A percentile compares a stretch with the other conserved stretches of the same genome.
Conservation (phyloP, 2,329 filamentous ascomycete genomes). For the Cladosporium sp. region DNA sequence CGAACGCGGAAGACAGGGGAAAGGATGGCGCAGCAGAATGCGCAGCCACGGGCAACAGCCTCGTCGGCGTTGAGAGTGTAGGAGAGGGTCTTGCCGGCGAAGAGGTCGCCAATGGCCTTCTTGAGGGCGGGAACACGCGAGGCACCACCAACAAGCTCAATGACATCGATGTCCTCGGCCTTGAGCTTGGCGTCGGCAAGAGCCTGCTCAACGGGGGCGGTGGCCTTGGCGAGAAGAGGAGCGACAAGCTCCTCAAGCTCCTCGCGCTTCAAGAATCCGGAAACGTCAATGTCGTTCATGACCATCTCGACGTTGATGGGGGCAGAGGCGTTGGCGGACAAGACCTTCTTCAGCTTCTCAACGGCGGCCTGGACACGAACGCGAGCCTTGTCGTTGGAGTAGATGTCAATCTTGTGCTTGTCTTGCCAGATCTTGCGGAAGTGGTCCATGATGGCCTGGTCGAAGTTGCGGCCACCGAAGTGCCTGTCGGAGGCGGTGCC, state of each 20-base stretch:
- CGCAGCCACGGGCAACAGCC: slow-evolving; percentile 90
- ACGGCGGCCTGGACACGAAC: slow-evolving; percentile 83
- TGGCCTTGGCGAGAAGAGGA: slow-evolving; percentile 74
- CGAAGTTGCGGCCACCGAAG: slow-evolving; percentile 96
- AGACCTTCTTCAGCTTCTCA: slow-evolving; percentile 97
- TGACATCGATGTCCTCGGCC: slow-evolving; percentile 84
- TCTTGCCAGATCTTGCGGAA: slow-evolving; percentile 94
- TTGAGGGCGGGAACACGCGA: slow-evolving; percentile 93
- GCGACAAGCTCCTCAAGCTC: slow-evolving; percentile 90
- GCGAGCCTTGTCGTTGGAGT: slow-evolving; percentile 83
- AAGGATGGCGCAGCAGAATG: slow-evolving; percentile 95
- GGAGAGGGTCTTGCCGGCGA: slow-evolving; percentile 84
- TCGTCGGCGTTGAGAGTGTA: slow-evolving; percentile 99
- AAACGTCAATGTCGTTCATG: slow-evolving; percentile 96
- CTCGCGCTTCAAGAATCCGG: slow-evolving; percentile 84
- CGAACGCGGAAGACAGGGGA: slow-evolving; percentile 98
- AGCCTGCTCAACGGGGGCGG: slow-evolving; percentile 79
- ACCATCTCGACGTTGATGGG: slow-evolving; percentile 96
- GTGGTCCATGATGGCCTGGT: slow-evolving; percentile 91
- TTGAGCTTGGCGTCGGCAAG: slow-evolving; percentile 91
- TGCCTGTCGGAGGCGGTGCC: slow-evolving; percentile 90
- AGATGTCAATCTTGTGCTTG: slow-evolving; percentile 97
- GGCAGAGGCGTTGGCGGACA: slow-evolving; percentile 90
- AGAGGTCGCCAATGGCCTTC: slow-evolving; percentile 84
- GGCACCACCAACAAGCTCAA: slow-evolving; percentile 93